Conservation (phyloP, 306 rosid species). For the Acmispon strigosus region DNA sequence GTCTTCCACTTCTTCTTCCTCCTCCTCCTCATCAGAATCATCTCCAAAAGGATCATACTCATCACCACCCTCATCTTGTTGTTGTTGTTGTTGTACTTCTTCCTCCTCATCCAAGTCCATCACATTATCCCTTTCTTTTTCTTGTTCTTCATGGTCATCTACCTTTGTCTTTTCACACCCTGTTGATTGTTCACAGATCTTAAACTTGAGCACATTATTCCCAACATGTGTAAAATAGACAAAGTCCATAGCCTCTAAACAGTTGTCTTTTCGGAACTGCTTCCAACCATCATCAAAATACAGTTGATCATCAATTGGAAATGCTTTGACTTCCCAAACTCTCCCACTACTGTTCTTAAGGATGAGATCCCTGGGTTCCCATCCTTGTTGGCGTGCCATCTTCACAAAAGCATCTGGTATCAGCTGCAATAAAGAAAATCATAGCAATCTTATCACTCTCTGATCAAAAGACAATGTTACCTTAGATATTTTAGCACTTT, state of each 20-base stretch:
- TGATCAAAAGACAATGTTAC: background rate
- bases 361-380: background rate
- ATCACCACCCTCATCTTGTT: background rate
- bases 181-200: background rate
- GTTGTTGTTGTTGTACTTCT: background rate
- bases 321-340: constrained; percentile 12
- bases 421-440: constrained; percentile 8
- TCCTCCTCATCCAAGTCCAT: background rate
- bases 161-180: constrained; percentile 9
- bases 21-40: background rate
- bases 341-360: constrained; percentile 10
- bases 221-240: constrained; percentile 7
- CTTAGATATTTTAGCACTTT: background rate
- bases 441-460: no score
- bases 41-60: background rate
- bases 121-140: background rate
- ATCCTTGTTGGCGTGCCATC: background rate
- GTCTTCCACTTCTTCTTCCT: background rate
- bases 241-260: background rate
- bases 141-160: background rate
- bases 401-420: constrained; percentile 20
- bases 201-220: background rate
- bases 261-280: background rate
- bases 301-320: background rate
- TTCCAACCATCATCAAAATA: constrained; percentile 27